A percentile compares a stretch with the other conserved stretches of the same genome.
Evolutionary conservation across 2,329 filamentous ascomycete species (phyloP).

Genomic region (Trichoderma arundinaceum): DNA sequence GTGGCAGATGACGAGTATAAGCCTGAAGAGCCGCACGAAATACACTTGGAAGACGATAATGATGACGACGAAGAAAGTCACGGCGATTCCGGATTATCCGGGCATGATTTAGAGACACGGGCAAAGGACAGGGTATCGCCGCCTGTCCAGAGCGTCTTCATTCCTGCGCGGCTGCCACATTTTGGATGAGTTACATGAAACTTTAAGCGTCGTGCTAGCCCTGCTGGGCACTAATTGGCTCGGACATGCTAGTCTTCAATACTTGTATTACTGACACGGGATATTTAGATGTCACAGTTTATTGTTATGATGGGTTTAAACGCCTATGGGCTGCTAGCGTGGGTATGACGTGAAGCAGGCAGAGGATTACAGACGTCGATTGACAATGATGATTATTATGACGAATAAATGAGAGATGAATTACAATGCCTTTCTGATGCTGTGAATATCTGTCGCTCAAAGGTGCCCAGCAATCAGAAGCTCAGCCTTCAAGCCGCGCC

Average conservation of each 20-base stretch:
- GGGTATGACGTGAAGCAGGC: neutral
- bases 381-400: neutral
- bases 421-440: neutral
- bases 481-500: too few relatives aligned
- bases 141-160: conserved; percentile 48
- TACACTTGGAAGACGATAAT: conserved; percentile 9
- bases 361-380: neutral
- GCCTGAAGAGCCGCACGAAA: conserved; percentile 17
- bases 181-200: conserved; percentile 49
- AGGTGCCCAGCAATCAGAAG: too few relatives aligned
- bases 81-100: conserved; percentile 16
- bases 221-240: neutral
- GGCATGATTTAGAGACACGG: conserved; percentile 37
- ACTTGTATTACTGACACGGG: conserved; percentile 26
- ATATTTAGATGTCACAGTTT: conserved; percentile 17
- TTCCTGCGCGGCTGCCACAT: conserved; percentile 64
- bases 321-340: neutral
- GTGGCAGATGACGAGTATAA: conserved; percentile 43
- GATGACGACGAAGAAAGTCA: conserved; percentile 1
- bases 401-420: conserved; percentile 24
- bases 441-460: neutral
- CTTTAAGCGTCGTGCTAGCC: neutral
- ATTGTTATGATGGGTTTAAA: neutral
- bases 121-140: conserved; percentile 35
- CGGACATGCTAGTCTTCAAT: neutral